phyloP scores from a whole-genome alignment of 257 asterid species.

The Fraxinus pennsylvanica region DNA sequence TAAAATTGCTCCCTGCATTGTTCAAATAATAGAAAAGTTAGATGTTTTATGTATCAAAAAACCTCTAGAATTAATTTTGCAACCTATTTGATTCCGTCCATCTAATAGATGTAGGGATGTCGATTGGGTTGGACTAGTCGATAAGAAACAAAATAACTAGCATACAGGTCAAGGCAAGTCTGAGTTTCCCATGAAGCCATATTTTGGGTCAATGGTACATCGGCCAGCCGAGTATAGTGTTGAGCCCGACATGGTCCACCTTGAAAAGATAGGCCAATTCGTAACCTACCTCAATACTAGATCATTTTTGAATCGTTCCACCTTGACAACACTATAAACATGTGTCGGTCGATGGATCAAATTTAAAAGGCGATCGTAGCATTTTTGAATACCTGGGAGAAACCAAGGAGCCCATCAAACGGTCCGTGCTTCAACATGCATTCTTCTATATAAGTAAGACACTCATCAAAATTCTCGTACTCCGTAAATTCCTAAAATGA shows the following conservation, averaged over 20 bases:
- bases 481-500: constrained; percentile 41
- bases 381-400: constrained; percentile 41
- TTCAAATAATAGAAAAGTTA: constrained; percentile 13
- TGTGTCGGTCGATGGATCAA: not conserved
- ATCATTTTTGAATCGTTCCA: too few species aligned
- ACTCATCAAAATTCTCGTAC: constrained; percentile 44
- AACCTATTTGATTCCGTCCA: not conserved
- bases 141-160: too few species aligned
- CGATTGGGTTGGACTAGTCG: not conserved
- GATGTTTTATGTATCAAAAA: not conserved
- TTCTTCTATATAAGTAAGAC: constrained; percentile 47
- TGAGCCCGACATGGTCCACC: too few species aligned
- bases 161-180: too few species aligned
- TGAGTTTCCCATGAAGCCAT: too few species aligned
- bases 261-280: too few species aligned
- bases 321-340: too few species aligned
- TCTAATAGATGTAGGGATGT: not conserved
- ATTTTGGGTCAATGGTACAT: too few species aligned
- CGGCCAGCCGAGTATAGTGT: too few species aligned
- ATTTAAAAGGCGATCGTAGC: not conserved
- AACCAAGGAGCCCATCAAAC: constrained; percentile 57
- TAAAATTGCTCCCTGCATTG: constrained; percentile 80
- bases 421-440: constrained; percentile 46
- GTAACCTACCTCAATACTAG: too few species aligned
- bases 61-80: not conserved